A percentile compares a stretch with the other conserved stretches of the same genome.
Conservation (phyloP, 768 basidiomycete genomes). For the Russula sp. region DNA sequence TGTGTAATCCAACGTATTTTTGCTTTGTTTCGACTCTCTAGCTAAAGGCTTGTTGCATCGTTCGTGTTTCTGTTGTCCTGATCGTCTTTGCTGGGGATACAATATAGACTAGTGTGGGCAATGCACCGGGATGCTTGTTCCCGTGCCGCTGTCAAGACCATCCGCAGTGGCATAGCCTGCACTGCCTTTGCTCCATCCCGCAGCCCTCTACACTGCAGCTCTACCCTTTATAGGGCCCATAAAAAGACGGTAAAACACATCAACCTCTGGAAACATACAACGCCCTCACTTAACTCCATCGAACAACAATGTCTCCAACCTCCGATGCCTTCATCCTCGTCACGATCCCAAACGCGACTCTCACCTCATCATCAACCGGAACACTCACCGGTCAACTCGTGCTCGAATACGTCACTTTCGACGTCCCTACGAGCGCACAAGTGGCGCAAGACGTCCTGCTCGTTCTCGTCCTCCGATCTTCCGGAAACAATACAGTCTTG, state of each 20-base stretch:
- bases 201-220: no score
- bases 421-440: background rate
- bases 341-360: constrained; percentile 23
- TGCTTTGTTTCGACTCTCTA: no score
- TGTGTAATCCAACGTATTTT: no score
- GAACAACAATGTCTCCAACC: background rate
- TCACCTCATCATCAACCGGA: constrained; percentile 19
- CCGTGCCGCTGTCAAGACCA: background rate
- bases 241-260: background rate
- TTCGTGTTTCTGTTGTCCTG: no score
- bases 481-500: constrained; percentile 2
- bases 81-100: no score
- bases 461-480: constrained; percentile 28
- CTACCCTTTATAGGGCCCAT: background rate
- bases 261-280: background rate
- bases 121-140: background rate
- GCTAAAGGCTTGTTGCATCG: no score
- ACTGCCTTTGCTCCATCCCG: background rate
- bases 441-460: constrained; percentile 23
- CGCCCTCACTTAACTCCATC: background rate
- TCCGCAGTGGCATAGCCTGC: background rate
- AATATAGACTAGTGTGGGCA: background rate
- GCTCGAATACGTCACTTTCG: constrained; percentile 27
- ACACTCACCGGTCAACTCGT: constrained; percentile 22
- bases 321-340: constrained; percentile 27